A percentile compares a stretch with the other conserved stretches of the same genome.
These are phyloP conservation scores for Gigaspora rosea DNA, from an alignment of 192 early-diverging fungal species.

Conservation along the genomic window DNA sequence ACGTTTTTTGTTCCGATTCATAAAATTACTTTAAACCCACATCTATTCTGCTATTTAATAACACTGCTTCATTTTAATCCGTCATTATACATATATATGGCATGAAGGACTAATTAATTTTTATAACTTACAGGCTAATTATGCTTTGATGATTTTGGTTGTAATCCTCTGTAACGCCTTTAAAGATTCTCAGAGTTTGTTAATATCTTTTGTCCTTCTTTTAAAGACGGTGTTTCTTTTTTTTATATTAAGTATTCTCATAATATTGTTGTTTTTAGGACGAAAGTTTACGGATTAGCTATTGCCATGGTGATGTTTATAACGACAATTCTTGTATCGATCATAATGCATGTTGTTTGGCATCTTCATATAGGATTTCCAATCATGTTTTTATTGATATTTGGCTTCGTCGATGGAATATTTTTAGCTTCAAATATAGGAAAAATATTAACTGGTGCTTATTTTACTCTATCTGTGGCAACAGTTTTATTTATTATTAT, in stretches of 20 bases:
- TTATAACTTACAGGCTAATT: conserved; percentile 39
- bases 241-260: neutral
- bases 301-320: conserved; percentile 8
- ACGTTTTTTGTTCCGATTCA: no score
- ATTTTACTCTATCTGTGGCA: conserved; percentile 29
- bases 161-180: conserved; percentile 32
- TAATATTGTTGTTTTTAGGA: conserved; percentile 13
- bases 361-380: conserved; percentile 12
- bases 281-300: conserved; percentile 48
- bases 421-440: conserved; percentile 28
- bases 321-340: conserved; percentile 13
- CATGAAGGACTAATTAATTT: neutral
- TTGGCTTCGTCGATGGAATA: conserved; percentile 33
- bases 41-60: no score
- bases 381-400: conserved; percentile 31
- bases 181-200: no score
- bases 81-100: neutral
- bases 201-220: conserved; percentile 32
- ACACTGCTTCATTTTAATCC: neutral
- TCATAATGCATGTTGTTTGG: conserved; percentile 30
- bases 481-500: conserved; percentile 5
- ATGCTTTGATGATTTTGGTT: conserved; percentile 42
- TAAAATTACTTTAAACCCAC: no score
- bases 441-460: conserved; percentile 33
- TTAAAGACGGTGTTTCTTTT: neutral